Evolutionary conservation across 176 grass and related monocot species (phyloP).

Genomic region (Echinochloa phyllopogon): DNA sequence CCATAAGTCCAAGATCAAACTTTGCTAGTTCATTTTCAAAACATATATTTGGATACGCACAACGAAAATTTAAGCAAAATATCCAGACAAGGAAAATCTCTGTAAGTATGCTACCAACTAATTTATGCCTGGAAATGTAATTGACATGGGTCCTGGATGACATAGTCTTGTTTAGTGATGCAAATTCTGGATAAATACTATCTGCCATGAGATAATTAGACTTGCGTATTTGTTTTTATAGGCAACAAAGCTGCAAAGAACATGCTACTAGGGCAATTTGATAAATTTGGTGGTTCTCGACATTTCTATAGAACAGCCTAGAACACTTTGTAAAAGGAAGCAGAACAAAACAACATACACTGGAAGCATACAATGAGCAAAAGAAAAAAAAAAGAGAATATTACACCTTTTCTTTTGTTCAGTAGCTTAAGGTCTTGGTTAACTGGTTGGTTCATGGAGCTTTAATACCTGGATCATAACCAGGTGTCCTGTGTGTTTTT

Average conservation of each 20-base stretch:
- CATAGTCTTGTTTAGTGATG: neutral
- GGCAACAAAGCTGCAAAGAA: neutral
- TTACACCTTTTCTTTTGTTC: neutral
- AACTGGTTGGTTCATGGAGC: too few species aligned
- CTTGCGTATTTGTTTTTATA: neutral
- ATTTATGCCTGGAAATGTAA: neutral
- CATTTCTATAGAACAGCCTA: neutral
- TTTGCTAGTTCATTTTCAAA: neutral
- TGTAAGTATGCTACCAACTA: neutral
- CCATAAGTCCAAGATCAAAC: neutral
- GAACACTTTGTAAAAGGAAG: neutral
- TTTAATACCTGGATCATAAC: too few species aligned
- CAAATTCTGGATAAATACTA: slow-evolving; percentile 1
- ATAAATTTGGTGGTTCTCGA: neutral
- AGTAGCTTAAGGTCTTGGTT: neutral
- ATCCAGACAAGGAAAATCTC: neutral
- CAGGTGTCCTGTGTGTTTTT: neutral
- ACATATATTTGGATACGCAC: neutral
- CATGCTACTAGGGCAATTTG: neutral
- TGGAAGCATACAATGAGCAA: neutral
- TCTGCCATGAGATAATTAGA: neutral
- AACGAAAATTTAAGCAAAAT: neutral
- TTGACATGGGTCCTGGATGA: neutral
- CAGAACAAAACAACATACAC: neutral
- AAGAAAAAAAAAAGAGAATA: neutral